These are phyloP conservation scores for Adenanthera pavonina DNA, from an alignment of 306 rosid genomes.

Conservation along the genomic window DNA sequence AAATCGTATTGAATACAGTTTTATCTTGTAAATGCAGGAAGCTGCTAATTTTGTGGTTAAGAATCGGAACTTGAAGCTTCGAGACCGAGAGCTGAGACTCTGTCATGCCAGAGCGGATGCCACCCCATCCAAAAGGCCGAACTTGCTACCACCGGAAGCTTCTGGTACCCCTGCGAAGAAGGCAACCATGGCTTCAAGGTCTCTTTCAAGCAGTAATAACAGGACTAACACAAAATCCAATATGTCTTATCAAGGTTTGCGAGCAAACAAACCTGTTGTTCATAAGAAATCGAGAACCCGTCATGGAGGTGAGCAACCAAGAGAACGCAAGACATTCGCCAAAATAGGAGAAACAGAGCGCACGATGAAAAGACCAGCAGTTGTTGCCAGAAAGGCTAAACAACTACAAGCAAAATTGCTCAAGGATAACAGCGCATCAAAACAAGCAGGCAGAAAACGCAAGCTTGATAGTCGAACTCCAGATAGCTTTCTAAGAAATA, in stretches of 20 bases:
- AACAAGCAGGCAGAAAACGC: slow-evolving; percentile 72
- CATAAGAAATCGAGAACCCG: slow-evolving; percentile 53
- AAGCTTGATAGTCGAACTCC: slow-evolving; percentile 85
- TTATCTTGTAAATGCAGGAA: slow-evolving; percentile 57
- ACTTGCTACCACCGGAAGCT: slow-evolving; percentile 39
- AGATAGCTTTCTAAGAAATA: slow-evolving; percentile 53
- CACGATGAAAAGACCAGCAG: slow-evolving; percentile 75
- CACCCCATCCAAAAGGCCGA: slow-evolving; percentile 62
- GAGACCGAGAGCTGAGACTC: slow-evolving; percentile 73
- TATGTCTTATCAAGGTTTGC: slow-evolving; percentile 80
- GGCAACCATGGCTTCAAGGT: slow-evolving; percentile 44
- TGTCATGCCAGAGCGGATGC: slow-evolving; percentile 59
- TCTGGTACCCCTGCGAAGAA: slow-evolving; percentile 59
- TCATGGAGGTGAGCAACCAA: slow-evolving; percentile 47
- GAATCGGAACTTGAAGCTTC: slow-evolving; percentile 73
- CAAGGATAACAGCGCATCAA: slow-evolving; percentile 49
- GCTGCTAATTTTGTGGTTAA: slow-evolving; percentile 65
- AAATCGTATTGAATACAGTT: slow-evolving; percentile 5
- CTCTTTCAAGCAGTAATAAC: slow-evolving; percentile 46
- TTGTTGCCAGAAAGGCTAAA: slow-evolving; percentile 73
- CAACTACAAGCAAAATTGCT: slow-evolving; percentile 32
- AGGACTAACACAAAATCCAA: slow-evolving; percentile 37
- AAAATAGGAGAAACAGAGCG: slow-evolving; percentile 40
- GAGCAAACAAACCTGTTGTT: slow-evolving; percentile 70
- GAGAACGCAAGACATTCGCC: slow-evolving; percentile 40